Percentiles rank a stretch among this genome's conserved stretches.
Conservation (phyloP, 2,329 filamentous ascomycete genomes). For the Venturia nashicola region DNA sequence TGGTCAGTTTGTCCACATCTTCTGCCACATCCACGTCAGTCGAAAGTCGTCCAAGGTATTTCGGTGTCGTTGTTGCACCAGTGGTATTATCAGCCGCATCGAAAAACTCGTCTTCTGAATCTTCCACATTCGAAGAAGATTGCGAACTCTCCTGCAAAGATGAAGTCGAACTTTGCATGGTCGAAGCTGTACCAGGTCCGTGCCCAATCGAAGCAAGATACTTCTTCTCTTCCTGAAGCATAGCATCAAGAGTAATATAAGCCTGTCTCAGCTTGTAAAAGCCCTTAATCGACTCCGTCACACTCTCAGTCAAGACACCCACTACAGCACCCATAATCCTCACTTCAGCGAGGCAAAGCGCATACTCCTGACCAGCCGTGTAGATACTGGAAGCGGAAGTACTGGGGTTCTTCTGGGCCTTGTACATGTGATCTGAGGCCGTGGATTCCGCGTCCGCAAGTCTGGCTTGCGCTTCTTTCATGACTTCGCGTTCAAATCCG, state of each 20-base stretch:
- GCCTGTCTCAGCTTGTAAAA: constrained; percentile 91
- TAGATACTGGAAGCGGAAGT: constrained; percentile 54
- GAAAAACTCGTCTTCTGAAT: constrained; percentile 21
- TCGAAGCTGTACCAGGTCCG: constrained; percentile 2
- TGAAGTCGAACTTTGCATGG: constrained; percentile 1
- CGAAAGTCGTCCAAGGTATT: constrained; percentile 7
- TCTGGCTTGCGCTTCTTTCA: constrained; percentile 65
- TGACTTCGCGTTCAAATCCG: constrained; percentile 83
- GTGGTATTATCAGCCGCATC: neutral
- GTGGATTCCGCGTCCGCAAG: constrained; percentile 65
- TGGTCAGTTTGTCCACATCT: constrained; percentile 20
- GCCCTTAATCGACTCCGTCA: constrained; percentile 80
- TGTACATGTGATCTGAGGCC: constrained; percentile 64
- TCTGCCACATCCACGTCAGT: constrained; percentile 14
- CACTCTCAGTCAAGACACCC: constrained; percentile 78
- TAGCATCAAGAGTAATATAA: constrained; percentile 66
- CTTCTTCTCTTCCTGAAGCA: constrained; percentile 62
- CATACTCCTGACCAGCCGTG: constrained; percentile 73
- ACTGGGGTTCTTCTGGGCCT: constrained; percentile 52
- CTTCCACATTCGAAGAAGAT: neutral
- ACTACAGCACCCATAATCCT: constrained; percentile 85
- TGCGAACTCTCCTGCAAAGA: neutral
- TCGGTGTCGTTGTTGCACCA: neutral
- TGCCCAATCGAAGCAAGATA: constrained; percentile 30
- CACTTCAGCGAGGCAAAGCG: constrained; percentile 70